A percentile compares a stretch with the other conserved stretches of the same genome.
phyloP scores from a whole-genome alignment of 2,329 filamentous ascomycete genomes.

The Iodosphaeria phyllophila region DNA sequence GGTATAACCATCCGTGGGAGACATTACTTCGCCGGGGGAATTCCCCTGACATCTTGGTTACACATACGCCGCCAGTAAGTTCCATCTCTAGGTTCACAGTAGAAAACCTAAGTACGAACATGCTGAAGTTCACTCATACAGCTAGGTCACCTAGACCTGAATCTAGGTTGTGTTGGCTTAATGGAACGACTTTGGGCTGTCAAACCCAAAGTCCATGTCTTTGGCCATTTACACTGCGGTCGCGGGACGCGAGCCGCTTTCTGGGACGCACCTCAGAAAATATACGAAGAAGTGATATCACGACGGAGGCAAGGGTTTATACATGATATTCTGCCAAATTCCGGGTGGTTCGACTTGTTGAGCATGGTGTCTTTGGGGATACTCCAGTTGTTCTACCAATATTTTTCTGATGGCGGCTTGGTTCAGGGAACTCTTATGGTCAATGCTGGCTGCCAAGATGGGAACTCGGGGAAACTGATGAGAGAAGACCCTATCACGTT shows the following conservation, averaged over 20 bases:
- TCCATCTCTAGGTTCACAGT: neutral
- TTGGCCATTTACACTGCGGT: conserved; percentile 69
- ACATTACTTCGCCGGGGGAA: conserved; percentile 50
- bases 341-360: conserved; percentile 25
- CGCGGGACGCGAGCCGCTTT: conserved; percentile 50
- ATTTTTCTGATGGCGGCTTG: conserved; percentile 32
- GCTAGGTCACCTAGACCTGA: conserved; percentile 50
- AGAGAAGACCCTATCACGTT: conserved; percentile 15
- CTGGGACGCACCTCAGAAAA: conserved; percentile 56
- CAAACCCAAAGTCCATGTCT: conserved; percentile 59
- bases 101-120: neutral
- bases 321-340: conserved; percentile 25
- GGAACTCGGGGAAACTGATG: conserved; percentile 28
- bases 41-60: conserved; percentile 62
- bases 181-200: conserved; percentile 57
- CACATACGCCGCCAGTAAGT: conserved; percentile 55
- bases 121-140: conserved; percentile 7
- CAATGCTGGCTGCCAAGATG: conserved; percentile 37
- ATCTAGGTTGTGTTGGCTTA: conserved; percentile 52
- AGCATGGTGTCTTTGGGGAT: conserved; percentile 25
- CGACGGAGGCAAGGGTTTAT: conserved; percentile 21
- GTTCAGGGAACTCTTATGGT: conserved; percentile 32
- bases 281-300: conserved; percentile 47
- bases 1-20: conserved; percentile 45
- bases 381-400: conserved; percentile 32